Percentiles rank a stretch among this genome's conserved stretches.
phyloP scores from a whole-genome alignment of 352 stramenopile genomes.

The Globisporangium echinulatum region DNA sequence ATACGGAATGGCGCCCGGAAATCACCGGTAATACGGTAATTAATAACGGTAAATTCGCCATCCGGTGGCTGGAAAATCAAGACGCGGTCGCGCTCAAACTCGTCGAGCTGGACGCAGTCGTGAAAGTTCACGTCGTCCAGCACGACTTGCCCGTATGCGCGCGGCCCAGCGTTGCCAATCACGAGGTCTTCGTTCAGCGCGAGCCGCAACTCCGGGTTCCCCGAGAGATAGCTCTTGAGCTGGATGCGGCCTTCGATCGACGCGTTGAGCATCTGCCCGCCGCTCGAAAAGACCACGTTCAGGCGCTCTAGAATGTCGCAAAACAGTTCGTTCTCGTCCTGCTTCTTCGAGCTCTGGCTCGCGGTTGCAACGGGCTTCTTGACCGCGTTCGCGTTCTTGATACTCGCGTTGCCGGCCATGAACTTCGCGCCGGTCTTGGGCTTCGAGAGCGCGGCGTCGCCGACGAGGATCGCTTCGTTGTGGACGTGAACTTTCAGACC shows the following conservation, averaged over 20 bases:
- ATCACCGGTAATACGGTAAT: constrained; percentile 97
- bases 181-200: constrained; percentile 97
- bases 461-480: constrained; percentile 96
- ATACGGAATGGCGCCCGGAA: constrained; percentile 97
- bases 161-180: constrained; percentile 84
- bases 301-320: constrained; percentile 98
- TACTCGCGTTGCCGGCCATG: constrained; percentile 69
- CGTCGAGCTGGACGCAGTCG: constrained; percentile 96
- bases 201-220: constrained; percentile 94
- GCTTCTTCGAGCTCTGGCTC: constrained; percentile 67
- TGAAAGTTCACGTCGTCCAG: constrained; percentile 99
- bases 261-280: constrained; percentile 96
- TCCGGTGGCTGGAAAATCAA: constrained; percentile 84
- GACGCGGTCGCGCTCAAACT: constrained; percentile 89
- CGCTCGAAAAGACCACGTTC: constrained; percentile 95
- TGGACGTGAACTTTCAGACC: constrained; percentile 97
- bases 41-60: constrained; percentile 88
- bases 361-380: constrained; percentile 82
- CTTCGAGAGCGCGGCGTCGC: constrained; percentile 71
- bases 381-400: constrained; percentile 80
- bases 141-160: constrained; percentile 89
- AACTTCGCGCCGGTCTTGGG: constrained; percentile 90
- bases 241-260: constrained; percentile 97
- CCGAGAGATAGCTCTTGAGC: constrained; percentile 99
- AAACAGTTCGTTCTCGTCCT: constrained; percentile 98